These are phyloP conservation scores for Kodamaea kakaduensis DNA, from an alignment of 805 yeast species.

Conservation along the genomic window DNA sequence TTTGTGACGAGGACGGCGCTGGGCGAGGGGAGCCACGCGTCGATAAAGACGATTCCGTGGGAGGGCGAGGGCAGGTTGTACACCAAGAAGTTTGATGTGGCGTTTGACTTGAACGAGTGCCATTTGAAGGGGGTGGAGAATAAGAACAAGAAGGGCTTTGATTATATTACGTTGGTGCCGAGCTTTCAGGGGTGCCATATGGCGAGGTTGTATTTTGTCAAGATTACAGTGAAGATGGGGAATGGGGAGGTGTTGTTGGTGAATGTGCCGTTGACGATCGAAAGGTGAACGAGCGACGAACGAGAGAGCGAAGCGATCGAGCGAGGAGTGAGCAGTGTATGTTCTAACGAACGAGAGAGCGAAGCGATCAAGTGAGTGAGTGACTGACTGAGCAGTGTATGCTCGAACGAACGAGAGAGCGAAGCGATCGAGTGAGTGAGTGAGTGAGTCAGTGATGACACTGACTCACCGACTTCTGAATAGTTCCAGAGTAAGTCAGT, in stretches of 20 bases:
- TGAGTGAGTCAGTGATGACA: too few species aligned
- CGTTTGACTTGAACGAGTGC: slow-evolving; percentile 26
- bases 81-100: slow-evolving; percentile 27
- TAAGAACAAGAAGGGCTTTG: slow-evolving; percentile 19
- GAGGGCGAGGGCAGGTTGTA: slow-evolving; percentile 19
- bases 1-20: slow-evolving; percentile 13
- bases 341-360: too few species aligned
- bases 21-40: slow-evolving; percentile 19
- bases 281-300: slow-evolving; percentile 15
- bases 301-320: background rate
- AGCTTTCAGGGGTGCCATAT: slow-evolving; percentile 35
- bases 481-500: too few species aligned
- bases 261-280: slow-evolving; percentile 35
- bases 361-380: too few species aligned
- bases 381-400: background rate
- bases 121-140: slow-evolving; percentile 25
- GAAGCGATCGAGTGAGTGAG: too few species aligned
- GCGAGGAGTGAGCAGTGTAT: slow-evolving; percentile 1
- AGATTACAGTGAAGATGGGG: slow-evolving; percentile 25
- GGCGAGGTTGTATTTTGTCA: slow-evolving; percentile 34
- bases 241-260: slow-evolving; percentile 29
- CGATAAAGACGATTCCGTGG: slow-evolving; percentile 30
- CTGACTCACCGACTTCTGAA: too few species aligned
- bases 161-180: slow-evolving; percentile 35
- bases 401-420: too few species aligned